Percentiles rank a stretch among this genome's conserved stretches.
Evolutionary conservation across 306 rosid genomes (phyloP).

Genomic region (Comarum palustre): DNA sequence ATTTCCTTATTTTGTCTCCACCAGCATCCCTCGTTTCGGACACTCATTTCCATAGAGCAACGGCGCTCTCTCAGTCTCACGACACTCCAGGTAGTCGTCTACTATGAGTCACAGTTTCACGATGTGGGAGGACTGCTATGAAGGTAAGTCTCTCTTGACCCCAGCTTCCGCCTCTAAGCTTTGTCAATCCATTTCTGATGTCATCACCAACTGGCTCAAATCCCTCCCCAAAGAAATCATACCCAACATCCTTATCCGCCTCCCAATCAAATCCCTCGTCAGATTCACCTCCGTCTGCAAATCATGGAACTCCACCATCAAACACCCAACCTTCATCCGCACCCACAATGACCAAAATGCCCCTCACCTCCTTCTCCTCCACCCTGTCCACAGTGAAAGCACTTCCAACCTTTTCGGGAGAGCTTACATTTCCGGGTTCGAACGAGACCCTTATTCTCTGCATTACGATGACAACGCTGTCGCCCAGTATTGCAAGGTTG

Average conservation of each 20-base stretch:
- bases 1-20: no score
- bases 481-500: not conserved
- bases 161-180: not conserved
- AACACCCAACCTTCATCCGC: not conserved
- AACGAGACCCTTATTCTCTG: not conserved
- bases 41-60: no score
- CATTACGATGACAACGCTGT: not conserved
- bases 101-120: no score
- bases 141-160: not conserved
- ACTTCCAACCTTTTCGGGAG: not conserved
- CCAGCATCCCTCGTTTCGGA: no score
- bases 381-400: not conserved
- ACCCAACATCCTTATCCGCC: not conserved
- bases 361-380: not conserved
- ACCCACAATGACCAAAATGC: not conserved
- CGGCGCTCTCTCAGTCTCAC: not conserved
- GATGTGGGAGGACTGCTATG: not conserved
- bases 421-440: not conserved
- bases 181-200: not conserved
- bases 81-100: no score
- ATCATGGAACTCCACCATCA: not conserved
- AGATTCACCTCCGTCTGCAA: not conserved
- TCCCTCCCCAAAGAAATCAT: not conserved
- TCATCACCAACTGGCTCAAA: not conserved
- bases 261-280: not conserved